Conservation (phyloP, 345 rosid genomes). For the Melaleuca alternifolia region DNA sequence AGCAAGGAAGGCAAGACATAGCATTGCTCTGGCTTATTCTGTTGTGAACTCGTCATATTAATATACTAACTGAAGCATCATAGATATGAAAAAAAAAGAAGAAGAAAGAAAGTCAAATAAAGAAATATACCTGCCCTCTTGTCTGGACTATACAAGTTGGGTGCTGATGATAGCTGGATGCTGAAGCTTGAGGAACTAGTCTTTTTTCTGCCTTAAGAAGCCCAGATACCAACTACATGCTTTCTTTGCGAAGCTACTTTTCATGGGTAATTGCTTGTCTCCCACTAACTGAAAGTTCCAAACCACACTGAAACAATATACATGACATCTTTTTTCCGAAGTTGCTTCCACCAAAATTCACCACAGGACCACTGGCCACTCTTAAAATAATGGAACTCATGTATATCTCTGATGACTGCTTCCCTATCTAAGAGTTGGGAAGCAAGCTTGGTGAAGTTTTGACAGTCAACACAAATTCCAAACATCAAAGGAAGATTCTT, state of each 20-base stretch:
- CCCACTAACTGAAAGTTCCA: not conserved
- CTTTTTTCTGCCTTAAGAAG: not conserved
- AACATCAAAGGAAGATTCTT: constrained; percentile 14
- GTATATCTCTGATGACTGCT: constrained; percentile 24
- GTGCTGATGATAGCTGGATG: not conserved
- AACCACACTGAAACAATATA: not conserved
- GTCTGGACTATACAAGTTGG: not conserved
- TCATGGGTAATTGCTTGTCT: not conserved
- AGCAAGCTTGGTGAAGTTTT: constrained; percentile 22
- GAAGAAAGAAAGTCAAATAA: not conserved
- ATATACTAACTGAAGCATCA: not conserved
- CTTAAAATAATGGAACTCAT: constrained; percentile 29
- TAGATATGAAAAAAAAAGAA: not conserved
- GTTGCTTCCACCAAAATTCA: constrained; percentile 29
- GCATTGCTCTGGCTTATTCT: not conserved
- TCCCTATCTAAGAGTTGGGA: constrained; percentile 25
- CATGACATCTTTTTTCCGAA: not conserved
- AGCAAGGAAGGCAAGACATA: not conserved
- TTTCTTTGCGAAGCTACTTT: not conserved
- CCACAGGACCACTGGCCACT: constrained; percentile 28
- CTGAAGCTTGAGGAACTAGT: not conserved
- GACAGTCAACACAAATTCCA: constrained; percentile 28
- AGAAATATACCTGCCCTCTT: not conserved
- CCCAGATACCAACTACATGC: not conserved
- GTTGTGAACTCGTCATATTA: not conserved